Evolutionary conservation across 345 rosid species (phyloP).

Genomic region (Arabis hirsuta): DNA sequence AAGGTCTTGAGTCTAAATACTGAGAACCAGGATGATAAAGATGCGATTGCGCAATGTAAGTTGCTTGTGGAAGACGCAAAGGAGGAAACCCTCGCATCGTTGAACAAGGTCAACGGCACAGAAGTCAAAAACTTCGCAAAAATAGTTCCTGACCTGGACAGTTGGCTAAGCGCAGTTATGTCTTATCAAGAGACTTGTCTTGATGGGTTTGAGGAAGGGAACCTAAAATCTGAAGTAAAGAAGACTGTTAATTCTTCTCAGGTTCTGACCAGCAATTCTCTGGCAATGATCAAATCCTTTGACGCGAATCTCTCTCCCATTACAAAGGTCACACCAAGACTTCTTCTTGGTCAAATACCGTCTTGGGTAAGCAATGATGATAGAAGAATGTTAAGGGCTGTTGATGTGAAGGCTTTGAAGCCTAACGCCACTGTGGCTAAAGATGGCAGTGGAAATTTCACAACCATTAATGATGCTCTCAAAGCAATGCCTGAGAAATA

Average conservation of each 20-base stretch:
- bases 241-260: constrained; percentile 48
- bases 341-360: constrained; percentile 58
- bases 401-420: constrained; percentile 35
- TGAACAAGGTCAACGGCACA: constrained; percentile 26
- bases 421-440: constrained; percentile 73
- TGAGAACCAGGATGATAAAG: constrained; percentile 50
- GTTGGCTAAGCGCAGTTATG: constrained; percentile 83
- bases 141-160: constrained; percentile 52
- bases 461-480: constrained; percentile 66
- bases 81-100: constrained; percentile 49
- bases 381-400: constrained; percentile 59
- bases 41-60: constrained; percentile 67
- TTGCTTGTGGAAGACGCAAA: constrained; percentile 55
- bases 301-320: constrained; percentile 32
- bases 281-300: constrained; percentile 60
- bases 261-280: constrained; percentile 70
- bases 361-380: constrained; percentile 63
- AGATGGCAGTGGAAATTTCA: constrained; percentile 81
- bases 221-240: constrained; percentile 52
- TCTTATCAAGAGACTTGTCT: constrained; percentile 76
- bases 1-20: constrained; percentile 48
- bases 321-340: constrained; percentile 30
- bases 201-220: constrained; percentile 77
- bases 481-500: constrained; percentile 60
- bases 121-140: constrained; percentile 29